Conservation (phyloP, 1,284 basidiomycete species). For the Boletus calvinii region DNA sequence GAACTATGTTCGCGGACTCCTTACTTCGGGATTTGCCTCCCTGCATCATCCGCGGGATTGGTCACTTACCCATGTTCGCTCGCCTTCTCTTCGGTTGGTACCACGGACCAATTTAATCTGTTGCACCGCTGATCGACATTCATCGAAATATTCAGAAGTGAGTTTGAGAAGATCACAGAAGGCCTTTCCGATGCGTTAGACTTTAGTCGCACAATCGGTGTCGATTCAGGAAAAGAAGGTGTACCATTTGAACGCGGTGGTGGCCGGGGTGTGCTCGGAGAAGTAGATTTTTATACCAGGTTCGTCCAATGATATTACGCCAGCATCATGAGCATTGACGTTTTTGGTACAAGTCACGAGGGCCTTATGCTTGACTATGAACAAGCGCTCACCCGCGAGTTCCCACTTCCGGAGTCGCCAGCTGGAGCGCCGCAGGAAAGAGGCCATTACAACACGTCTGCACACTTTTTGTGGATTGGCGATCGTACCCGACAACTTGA, state of each 20-base stretch:
- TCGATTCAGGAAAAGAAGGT: constrained; percentile 51
- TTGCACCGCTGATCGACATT: constrained; percentile 13
- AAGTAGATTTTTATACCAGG: constrained; percentile 95
- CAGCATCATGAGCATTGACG: not conserved
- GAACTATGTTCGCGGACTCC: constrained; percentile 87
- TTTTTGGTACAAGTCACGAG: constrained; percentile 66
- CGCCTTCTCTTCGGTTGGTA: constrained; percentile 64
- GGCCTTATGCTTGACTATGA: constrained; percentile 94
- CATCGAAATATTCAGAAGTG: constrained; percentile 45
- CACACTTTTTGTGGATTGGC: constrained; percentile 96
- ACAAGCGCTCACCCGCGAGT: constrained; percentile 81
- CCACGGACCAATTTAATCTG: not conserved
- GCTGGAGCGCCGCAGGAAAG: constrained; percentile 24
- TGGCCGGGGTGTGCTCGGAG: constrained; percentile 74
- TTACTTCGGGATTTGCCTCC: constrained; percentile 90
- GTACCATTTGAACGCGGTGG: constrained; percentile 66
- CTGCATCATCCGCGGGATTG: constrained; percentile 90
- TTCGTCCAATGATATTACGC: constrained; percentile 30
- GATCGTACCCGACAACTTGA: constrained; percentile 93
- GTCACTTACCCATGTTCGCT: constrained; percentile 91
- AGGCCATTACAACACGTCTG: constrained; percentile 81
- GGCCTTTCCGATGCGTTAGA: constrained; percentile 89
- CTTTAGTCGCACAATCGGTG: constrained; percentile 88
- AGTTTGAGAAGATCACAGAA: constrained; percentile 85
- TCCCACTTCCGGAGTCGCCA: constrained; percentile 30